phyloP scores from a whole-genome alignment of 2,329 filamentous ascomycete genomes.

The Leptographium procerum region DNA sequence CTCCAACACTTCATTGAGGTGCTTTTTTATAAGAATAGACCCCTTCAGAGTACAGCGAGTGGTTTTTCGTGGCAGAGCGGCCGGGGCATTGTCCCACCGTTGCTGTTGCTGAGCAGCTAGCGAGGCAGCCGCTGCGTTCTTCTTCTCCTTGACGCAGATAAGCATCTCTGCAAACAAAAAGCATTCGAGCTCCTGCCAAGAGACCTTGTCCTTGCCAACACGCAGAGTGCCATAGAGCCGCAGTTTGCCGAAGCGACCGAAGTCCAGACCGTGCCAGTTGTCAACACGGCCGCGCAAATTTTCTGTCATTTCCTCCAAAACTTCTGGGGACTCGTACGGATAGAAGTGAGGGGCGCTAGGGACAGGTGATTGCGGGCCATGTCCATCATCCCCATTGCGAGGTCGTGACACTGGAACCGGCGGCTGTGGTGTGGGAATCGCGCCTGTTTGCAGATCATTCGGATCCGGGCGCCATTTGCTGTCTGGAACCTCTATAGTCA shows the following conservation, averaged over 20 bases:
- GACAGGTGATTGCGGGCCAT: conserved; percentile 47
- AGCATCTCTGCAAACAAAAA: conserved; percentile 98
- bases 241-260: conserved; percentile 84
- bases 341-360: conserved; percentile 47
- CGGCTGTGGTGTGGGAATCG: conserved; percentile 24
- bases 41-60: conserved; percentile 85
- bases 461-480: conserved; percentile 81
- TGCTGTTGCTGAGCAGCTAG: conserved; percentile 28
- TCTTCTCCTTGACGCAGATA: conserved; percentile 98
- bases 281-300: conserved; percentile 79
- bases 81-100: conserved; percentile 52
- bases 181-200: conserved; percentile 96
- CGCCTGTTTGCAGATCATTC: conserved; percentile 58
- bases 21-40: conserved; percentile 96
- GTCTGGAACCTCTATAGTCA: conserved; percentile 89
- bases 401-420: conserved; percentile 17
- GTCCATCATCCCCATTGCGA: conserved; percentile 39
- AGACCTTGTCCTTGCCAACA: conserved; percentile 90
- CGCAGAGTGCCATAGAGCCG: conserved; percentile 79
- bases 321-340: conserved; percentile 65
- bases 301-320: conserved; percentile 75
- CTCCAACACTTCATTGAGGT: conserved; percentile 79
- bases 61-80: conserved; percentile 42
- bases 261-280: conserved; percentile 96
- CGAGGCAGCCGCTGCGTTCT: conserved; percentile 31